These are phyloP conservation scores for Ustilago loliicola DNA, from an alignment of 1,284 basidiomycete genomes.

Conservation along the genomic window DNA sequence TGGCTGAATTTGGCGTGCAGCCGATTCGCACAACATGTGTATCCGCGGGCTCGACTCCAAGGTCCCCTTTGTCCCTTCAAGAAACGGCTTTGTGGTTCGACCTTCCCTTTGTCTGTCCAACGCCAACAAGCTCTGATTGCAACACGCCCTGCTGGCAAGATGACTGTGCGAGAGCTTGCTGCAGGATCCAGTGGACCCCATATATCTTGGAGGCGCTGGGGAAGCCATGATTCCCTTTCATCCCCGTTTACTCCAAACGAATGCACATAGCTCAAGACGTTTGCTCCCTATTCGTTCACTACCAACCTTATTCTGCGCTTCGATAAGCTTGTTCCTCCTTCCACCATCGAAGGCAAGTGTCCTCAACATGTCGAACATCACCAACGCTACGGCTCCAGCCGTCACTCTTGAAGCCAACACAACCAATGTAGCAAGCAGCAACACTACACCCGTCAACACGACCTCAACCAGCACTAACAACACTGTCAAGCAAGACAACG, in stretches of 20 bases:
- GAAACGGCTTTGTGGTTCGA: not conserved
- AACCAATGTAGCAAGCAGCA: not conserved
- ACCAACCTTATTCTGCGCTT: not conserved
- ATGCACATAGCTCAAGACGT: not conserved
- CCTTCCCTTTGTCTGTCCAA: not conserved
- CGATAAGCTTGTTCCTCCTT: not conserved
- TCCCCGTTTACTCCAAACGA: not conserved
- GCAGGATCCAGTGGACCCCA: no score
- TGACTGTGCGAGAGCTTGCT: not conserved
- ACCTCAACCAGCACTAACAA: not conserved
- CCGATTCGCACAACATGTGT: not conserved
- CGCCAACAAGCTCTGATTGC: not conserved
- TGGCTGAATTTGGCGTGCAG: not conserved
- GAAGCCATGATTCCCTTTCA: not conserved
- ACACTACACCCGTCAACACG: not conserved
- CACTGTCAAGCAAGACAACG: not conserved
- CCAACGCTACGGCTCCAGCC: slow-evolving; percentile 1
- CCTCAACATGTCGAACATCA: slow-evolving; percentile 5
- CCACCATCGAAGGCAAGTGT: not conserved
- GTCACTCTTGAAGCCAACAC: not conserved
- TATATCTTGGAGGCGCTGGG: no score
- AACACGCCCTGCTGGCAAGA: not conserved
- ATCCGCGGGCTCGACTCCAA: not conserved
- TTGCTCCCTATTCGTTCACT: not conserved
- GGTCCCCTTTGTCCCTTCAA: slow-evolving; percentile 7